A percentile compares a stretch with the other conserved stretches of the same genome.
phyloP scores from a whole-genome alignment of 257 asterid species.

The Leptodermis oblonga region DNA sequence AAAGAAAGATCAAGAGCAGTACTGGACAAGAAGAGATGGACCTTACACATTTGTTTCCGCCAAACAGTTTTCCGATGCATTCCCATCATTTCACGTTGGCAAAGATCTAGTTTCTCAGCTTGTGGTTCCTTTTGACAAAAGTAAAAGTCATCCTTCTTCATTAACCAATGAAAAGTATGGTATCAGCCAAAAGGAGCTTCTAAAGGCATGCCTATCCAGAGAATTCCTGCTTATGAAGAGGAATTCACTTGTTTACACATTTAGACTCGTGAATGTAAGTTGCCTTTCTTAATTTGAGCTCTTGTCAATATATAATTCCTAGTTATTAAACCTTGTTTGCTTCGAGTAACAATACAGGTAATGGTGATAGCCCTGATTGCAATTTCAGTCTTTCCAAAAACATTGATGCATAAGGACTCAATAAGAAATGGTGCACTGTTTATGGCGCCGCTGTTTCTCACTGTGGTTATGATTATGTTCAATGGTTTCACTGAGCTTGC shows the following conservation, averaged over 20 bases:
- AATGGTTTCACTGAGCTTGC: conserved; percentile 8
- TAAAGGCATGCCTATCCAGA: neutral
- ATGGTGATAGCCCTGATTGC: conserved; percentile 54
- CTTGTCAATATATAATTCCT: neutral
- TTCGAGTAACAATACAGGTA: conserved; percentile 31
- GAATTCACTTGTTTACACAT: conserved; percentile 21
- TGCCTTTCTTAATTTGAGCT: neutral
- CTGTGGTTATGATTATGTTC: conserved; percentile 4
- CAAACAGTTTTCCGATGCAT: conserved; percentile 1
- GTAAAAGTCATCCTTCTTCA: neutral
- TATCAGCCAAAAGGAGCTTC: conserved; percentile 3
- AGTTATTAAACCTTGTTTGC: neutral
- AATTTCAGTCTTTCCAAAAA: conserved; percentile 54
- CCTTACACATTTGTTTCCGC: neutral
- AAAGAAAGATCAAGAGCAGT: conserved; percentile 9
- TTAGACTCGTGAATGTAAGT: conserved; percentile 66
- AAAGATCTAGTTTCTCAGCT: neutral
- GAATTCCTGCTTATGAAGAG: conserved; percentile 9
- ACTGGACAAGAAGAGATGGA: conserved; percentile 4
- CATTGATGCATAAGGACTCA: conserved; percentile 56
- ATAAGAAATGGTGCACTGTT: conserved; percentile 4
- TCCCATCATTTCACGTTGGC: neutral
- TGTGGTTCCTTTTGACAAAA: neutral
- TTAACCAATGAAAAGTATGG: conserved; percentile 5
- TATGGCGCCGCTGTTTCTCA: conserved; percentile 3